Conservation (phyloP, 2,329 filamentous ascomycete species). For the Diaporthe citrichinensis region DNA sequence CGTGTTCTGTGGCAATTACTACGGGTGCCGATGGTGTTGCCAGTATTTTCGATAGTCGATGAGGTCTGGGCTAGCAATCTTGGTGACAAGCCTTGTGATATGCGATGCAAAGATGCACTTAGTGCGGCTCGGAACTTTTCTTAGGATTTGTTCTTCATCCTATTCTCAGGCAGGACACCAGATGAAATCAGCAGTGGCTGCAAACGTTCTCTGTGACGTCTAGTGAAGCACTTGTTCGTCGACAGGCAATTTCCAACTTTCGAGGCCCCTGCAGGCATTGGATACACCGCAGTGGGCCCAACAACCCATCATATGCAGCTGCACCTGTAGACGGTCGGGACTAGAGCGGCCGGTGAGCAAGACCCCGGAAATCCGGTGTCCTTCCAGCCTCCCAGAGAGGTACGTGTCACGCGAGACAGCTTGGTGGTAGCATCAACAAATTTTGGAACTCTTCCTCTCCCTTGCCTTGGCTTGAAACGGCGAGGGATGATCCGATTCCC, state of each 20-base stretch:
- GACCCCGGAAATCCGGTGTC: neutral
- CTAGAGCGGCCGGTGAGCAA: slow-evolving; percentile 30
- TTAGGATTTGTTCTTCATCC: neutral
- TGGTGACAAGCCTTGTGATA: neutral
- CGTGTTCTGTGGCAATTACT: neutral
- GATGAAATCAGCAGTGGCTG: neutral
- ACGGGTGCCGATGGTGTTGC: neutral
- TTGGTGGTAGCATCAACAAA: neutral
- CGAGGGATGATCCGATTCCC: slow-evolving; percentile 6
- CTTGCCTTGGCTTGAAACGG: neutral
- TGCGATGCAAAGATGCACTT: neutral
- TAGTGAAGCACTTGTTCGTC: neutral
- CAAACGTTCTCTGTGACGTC: neutral
- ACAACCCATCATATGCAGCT: slow-evolving; percentile 10
- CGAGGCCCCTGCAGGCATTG: slow-evolving; percentile 29
- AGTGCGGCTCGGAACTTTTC: too few relatives aligned
- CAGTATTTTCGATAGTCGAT: neutral
- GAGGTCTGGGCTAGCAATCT: neutral
- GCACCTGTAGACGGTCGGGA: neutral
- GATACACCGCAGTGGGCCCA: slow-evolving; percentile 18
- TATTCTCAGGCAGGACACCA: neutral
- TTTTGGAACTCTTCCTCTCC: neutral
- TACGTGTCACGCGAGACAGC: neutral
- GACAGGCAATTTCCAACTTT: neutral
- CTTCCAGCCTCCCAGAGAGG: neutral